Conservation (phyloP, 768 basidiomycete genomes). For the Boletus tylopilopsis region DNA sequence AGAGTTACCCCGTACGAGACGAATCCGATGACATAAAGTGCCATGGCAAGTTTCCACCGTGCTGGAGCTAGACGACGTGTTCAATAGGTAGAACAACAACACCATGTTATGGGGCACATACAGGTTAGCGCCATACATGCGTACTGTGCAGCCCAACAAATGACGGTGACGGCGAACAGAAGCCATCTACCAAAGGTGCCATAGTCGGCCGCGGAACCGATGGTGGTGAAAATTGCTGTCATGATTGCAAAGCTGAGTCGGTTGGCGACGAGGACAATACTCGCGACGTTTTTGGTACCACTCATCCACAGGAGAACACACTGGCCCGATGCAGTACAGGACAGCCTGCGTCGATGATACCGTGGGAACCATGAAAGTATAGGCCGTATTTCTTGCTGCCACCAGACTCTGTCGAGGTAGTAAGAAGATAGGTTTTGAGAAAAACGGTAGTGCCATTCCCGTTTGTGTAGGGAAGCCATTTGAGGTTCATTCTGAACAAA, state of each 20-base stretch:
- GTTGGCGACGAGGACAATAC: conserved; percentile 73
- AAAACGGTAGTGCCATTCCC: neutral
- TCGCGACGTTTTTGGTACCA: conserved; percentile 70
- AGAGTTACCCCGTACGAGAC: conserved; percentile 77
- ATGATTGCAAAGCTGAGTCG: conserved; percentile 77
- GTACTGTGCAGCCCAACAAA: conserved; percentile 82
- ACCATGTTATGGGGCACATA: conserved; percentile 31
- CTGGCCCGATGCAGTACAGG: conserved; percentile 65
- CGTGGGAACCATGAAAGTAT: conserved; percentile 24
- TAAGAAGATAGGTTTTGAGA: conserved; percentile 9
- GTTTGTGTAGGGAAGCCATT: conserved; percentile 16
- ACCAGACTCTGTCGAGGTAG: conserved; percentile 1
- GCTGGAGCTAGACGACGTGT: conserved; percentile 44
- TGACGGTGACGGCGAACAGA: conserved; percentile 61
- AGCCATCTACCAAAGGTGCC: conserved; percentile 70
- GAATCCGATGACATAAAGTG: conserved; percentile 74
- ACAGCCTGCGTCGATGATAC: conserved; percentile 44
- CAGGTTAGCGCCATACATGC: conserved; percentile 71
- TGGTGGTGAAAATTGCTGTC: conserved; percentile 78
- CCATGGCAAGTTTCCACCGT: conserved; percentile 77
- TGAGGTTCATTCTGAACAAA: conserved; percentile 21
- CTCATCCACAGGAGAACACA: conserved; percentile 78
- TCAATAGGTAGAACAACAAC: neutral
- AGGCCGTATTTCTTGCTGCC: conserved; percentile 12
- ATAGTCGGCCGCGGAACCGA: conserved; percentile 44